A percentile compares a stretch with the other conserved stretches of the same genome.
These are phyloP conservation scores for Yarrowia sp. DNA, from an alignment of 805 yeast genomes.

Conservation along the genomic window DNA sequence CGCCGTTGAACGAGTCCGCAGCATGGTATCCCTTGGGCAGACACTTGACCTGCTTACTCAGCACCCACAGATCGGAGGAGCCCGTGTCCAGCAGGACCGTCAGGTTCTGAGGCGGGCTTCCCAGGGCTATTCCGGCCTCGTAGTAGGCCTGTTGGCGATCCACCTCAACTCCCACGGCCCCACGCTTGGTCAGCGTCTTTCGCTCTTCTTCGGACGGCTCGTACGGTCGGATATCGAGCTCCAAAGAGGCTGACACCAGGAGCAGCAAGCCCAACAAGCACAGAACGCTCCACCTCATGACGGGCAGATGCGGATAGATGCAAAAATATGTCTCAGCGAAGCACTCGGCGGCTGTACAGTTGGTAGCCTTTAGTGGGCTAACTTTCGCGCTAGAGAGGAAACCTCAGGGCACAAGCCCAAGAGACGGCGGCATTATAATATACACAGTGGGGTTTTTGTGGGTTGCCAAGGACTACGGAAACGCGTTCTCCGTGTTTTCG, in stretches of 20 bases:
- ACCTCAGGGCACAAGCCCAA: too few relatives aligned
- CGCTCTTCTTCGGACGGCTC: neutral
- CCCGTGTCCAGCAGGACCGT: slow-evolving; percentile 24
- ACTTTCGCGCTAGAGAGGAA: too few relatives aligned
- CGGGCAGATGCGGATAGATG: too few relatives aligned
- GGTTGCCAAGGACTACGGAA: too few relatives aligned
- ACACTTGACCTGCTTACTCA: slow-evolving; percentile 3
- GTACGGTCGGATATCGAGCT: neutral
- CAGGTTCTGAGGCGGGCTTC: slow-evolving; percentile 14
- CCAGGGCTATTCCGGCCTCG: neutral
- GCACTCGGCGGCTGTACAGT: too few relatives aligned
- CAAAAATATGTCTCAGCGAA: too few relatives aligned
- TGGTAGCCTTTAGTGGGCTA: too few relatives aligned
- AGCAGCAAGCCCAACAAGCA: neutral
- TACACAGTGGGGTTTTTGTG: too few relatives aligned
- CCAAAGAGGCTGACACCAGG: neutral
- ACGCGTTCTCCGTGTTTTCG: too few relatives aligned
- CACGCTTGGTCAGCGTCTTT: neutral
- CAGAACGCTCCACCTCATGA: neutral
- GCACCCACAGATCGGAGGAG: slow-evolving; percentile 24
- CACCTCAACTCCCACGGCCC: neutral
- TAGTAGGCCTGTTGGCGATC: neutral
- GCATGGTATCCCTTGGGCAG: slow-evolving; percentile 1
- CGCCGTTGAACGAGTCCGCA: slow-evolving; percentile 16
- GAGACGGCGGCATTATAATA: too few relatives aligned